Evolutionary conservation across 371 early-diverging fungal genomes (phyloP).

Genomic region (Mucor irregularis): DNA sequence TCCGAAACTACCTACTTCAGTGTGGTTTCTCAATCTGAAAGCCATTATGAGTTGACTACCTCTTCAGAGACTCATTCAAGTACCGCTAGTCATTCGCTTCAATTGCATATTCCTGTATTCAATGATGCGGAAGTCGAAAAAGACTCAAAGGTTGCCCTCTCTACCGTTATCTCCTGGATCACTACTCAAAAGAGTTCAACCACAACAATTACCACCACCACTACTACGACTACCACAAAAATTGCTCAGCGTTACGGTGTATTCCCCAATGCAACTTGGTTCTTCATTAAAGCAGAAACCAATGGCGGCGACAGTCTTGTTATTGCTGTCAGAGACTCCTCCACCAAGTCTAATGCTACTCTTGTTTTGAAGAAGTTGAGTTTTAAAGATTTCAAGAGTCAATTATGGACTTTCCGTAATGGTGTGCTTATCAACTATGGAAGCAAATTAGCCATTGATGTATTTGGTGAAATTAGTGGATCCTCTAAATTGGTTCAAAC

Average conservation of each 20-base stretch:
- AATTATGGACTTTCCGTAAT: slow-evolving; percentile 56
- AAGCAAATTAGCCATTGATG: slow-evolving; percentile 42
- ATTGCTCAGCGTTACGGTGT: slow-evolving; percentile 24
- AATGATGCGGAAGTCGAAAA: slow-evolving; percentile 25
- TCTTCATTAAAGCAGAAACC: slow-evolving; percentile 39
- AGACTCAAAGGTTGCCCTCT: slow-evolving; percentile 25
- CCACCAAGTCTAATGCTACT: slow-evolving; percentile 6
- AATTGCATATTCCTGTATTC: slow-evolving; percentile 37
- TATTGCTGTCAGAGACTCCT: slow-evolving; percentile 27
- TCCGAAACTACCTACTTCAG: slow-evolving; percentile 29
- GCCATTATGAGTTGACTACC: slow-evolving; percentile 3
- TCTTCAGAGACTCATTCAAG: background rate
- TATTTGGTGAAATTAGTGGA: slow-evolving; percentile 25
- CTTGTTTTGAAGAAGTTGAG: slow-evolving; percentile 32
- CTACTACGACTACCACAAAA: background rate
- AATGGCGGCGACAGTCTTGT: slow-evolving; percentile 25
- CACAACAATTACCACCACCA: slow-evolving; percentile 4
- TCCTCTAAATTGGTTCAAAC: slow-evolving; percentile 21
- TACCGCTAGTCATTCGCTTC: slow-evolving; percentile 10
- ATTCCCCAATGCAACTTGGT: slow-evolving; percentile 40
- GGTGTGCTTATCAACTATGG: slow-evolving; percentile 58
- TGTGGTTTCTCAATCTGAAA: slow-evolving; percentile 1
- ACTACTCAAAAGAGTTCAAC: slow-evolving; percentile 23
- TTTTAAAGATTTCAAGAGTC: slow-evolving; percentile 37
- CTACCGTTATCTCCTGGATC: slow-evolving; percentile 28